Evolutionary conservation across 2,329 filamentous ascomycete species (phyloP), one percentile per base, ranked within the genome.

Genomic region (Aureobasidium musti): DNA sequence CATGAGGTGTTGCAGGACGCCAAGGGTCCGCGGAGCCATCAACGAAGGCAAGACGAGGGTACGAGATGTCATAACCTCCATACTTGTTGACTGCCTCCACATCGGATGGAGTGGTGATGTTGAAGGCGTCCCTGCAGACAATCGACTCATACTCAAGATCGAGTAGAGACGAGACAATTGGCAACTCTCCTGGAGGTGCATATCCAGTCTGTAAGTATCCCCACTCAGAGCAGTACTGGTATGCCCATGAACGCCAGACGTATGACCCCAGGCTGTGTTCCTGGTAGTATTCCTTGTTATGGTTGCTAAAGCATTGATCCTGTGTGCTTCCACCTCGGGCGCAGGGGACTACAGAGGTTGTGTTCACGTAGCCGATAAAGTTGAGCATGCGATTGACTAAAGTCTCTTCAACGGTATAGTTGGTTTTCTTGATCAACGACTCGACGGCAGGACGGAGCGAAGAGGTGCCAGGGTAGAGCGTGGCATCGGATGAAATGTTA

Each of bases 1-100:
- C 88, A 59, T 94, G 87, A 0, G 89, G 86, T 0, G 88, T 90
- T 0, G 89, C 90, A 0, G 87, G 86, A 21, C 89, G 84, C 92
- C 92, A 96, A 0, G 91, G 91, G 73, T 96, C 92, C 66, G 86
- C 85, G 69, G 91, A 85, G 33, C 91, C 91, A 69, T 92, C 91
- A 45, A 96, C 81, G 56, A 91, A 84, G 2, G 92, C 92, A 0
- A 96, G 84, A 1, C 91, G 88, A 0, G 88, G 85, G 74, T 91
- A 92, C 53, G 84, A 84, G 71, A 95, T 88, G 74, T 85, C 79
- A 76, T 87, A 90, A 14, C 87, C 90, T 49, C 92, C 92, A 69
- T 90, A 89, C 73, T 89, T 87, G 81, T 96, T 95, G 76, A 95
- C 87, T 0, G 81, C 80, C 1, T 86, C 82, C 0, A 89, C 78